These are phyloP conservation scores for Russula emetica DNA, from an alignment of 768 basidiomycete genomes.

Conservation along the genomic window DNA sequence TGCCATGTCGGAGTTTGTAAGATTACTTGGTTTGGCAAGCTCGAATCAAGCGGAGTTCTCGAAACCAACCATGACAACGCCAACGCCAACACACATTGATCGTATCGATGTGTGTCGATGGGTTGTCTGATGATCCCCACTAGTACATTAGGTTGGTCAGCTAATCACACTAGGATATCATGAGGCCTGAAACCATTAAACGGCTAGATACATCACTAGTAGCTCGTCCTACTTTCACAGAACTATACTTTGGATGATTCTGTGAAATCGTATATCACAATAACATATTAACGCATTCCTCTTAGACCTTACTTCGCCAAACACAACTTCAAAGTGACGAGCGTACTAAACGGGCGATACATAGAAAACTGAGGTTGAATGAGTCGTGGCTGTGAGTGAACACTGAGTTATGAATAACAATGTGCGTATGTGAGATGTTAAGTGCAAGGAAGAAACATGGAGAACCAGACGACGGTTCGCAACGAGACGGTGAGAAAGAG, in stretches of 20 bases:
- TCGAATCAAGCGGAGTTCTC: not conserved
- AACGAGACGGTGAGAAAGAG: slow-evolving; percentile 1
- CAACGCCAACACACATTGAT: not conserved
- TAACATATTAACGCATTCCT: slow-evolving; percentile 7
- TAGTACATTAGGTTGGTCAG: not conserved
- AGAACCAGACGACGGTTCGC: slow-evolving; percentile 2
- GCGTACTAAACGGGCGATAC: not conserved
- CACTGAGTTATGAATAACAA: slow-evolving; percentile 25
- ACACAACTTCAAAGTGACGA: not conserved
- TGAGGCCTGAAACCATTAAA: not conserved
- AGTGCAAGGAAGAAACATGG: slow-evolving; percentile 14
- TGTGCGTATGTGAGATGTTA: slow-evolving; percentile 18
- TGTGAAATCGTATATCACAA: slow-evolving; percentile 17
- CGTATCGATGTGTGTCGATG: not conserved
- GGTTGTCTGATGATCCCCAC: not conserved
- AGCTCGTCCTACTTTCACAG: not conserved
- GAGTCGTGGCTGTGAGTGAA: slow-evolving; percentile 18
- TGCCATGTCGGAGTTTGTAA: not conserved
- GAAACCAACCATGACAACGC: not conserved
- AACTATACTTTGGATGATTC: not conserved
- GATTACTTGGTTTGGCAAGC: not conserved
- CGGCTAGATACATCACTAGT: not conserved
- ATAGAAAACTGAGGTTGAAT: slow-evolving; percentile 5
- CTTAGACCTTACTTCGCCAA: slow-evolving; percentile 3
- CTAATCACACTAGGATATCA: not conserved